phyloP scores from a whole-genome alignment of 2,329 filamentous ascomycete genomes.

The Lanzia echinophila region DNA sequence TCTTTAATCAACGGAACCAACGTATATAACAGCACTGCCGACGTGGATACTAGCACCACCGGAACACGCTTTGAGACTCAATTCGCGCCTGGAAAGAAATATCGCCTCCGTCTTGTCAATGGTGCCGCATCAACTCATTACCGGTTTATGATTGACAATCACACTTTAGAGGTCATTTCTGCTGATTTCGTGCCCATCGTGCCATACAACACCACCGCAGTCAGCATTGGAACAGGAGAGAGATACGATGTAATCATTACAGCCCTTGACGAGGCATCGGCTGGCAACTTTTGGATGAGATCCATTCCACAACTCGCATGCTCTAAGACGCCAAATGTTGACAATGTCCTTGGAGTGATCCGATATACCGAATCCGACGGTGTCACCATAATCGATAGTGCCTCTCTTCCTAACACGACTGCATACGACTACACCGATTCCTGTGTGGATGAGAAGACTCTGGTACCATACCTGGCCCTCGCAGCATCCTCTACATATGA shows the following conservation, averaged over 20 bases:
- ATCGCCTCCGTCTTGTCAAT: constrained; percentile 41
- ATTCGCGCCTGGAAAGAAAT: constrained; percentile 34
- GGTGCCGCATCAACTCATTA: constrained; percentile 38
- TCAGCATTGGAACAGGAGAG: constrained; percentile 54
- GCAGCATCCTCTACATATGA: constrained; percentile 8
- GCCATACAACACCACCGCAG: constrained; percentile 43
- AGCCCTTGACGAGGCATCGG: constrained; percentile 41
- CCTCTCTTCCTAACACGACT: constrained; percentile 25
- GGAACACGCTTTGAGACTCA: constrained; percentile 27
- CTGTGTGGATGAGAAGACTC: constrained; percentile 26
- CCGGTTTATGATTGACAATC: constrained; percentile 47
- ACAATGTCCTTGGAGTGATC: constrained; percentile 40
- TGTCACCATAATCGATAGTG: constrained; percentile 31
- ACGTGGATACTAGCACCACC: constrained; percentile 20
- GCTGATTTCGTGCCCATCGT: constrained; percentile 52
- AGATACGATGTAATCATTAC: constrained; percentile 40
- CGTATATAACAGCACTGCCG: constrained; percentile 19
- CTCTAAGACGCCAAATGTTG: constrained; percentile 48
- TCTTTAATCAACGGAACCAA: constrained; percentile 29
- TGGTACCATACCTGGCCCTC: constrained; percentile 23
- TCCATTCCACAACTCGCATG: constrained; percentile 47
- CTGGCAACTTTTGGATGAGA: constrained; percentile 50
- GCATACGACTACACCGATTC: constrained; percentile 18
- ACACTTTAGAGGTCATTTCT: constrained; percentile 50
- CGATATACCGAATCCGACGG: constrained; percentile 25